Evolutionary conservation across 1,284 basidiomycete species (phyloP), one percentile per base, ranked within the genome.

Genomic region (Gymnopus androsaceus): DNA sequence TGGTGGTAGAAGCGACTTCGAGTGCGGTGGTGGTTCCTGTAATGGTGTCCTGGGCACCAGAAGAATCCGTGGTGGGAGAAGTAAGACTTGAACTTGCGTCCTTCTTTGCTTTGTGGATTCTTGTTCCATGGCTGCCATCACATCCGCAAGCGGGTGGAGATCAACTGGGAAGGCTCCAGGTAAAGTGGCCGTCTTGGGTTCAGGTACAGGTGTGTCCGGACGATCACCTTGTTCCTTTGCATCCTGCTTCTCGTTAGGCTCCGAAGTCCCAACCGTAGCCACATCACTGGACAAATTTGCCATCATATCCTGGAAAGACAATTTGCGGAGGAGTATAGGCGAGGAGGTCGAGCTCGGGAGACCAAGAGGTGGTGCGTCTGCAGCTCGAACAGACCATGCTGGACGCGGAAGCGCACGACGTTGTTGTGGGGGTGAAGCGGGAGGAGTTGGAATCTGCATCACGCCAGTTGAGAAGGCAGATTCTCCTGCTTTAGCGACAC

Each of bases 1-100:
- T 70, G 71, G 51, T 65, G 64, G 31, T 58, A 66, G 46, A 33
- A 15, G 27, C 49, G n/a, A 36, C 64, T 56, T 37, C 63, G 60
- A 28, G 65, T 34, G 42, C 23, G 11, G 40, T 36, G 48, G 11
- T 49, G 36, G 54, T 27, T 34, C 9, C 42, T 34, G 31, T 38
- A 21, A 30, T 15, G 37, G 49, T 25, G 3, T 42, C 41, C 25
- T 14, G 12, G n/a, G 17, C 12, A 48, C 9, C 14, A 17, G 47
- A 28, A 28, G 50, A 11, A 38, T n/a, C n/a, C n/a, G n/a, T n/a
- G n/a, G n/a, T n/a, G n/a, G n/a, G n/a, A n/a, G n/a, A n/a, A n/a
- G n/a, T n/a, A n/a, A n/a, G n/a, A n/a, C n/a, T n/a, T n/a, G 55
- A 41, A 7, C 25, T 17, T 17, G 37, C 17, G 12, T 37, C 47